These are phyloP conservation scores for Cavenderia fasciculata DNA, from an alignment of 78 protist genomes.

Conservation along the genomic window DNA sequence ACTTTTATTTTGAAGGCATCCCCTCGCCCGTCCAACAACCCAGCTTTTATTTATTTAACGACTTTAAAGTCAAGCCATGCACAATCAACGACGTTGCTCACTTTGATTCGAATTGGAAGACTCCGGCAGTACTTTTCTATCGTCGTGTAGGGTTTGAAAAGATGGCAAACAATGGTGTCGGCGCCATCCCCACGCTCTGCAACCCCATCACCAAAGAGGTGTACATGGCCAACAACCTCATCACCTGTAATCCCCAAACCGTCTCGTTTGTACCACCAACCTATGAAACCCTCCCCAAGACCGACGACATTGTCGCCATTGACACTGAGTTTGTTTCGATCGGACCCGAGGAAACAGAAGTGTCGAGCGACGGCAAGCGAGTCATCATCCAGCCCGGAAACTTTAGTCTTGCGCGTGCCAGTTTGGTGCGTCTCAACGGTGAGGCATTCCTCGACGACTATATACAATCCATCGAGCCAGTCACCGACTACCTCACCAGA, in stretches of 20 bases:
- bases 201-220: conserved; percentile 66
- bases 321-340: conserved; percentile 94
- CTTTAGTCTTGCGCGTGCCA: conserved; percentile 86
- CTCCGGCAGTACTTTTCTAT: conserved; percentile 37
- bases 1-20: conserved; percentile 12
- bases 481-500: conserved; percentile 91
- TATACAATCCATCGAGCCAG: conserved; percentile 83
- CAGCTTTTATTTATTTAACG: conserved; percentile 78
- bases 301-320: conserved; percentile 77
- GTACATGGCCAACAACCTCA: conserved; percentile 37
- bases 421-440: conserved; percentile 70
- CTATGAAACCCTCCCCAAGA: conserved; percentile 29
- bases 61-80: conserved; percentile 51
- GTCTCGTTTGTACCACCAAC: conserved; percentile 42
- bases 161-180: neutral
- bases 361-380: conserved; percentile 73
- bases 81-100: conserved; percentile 58
- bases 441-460: conserved; percentile 91
- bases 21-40: neutral
- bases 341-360: conserved; percentile 79
- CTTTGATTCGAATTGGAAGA: conserved; percentile 71
- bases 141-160: conserved; percentile 8
- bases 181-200: neutral
- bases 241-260: conserved; percentile 47
- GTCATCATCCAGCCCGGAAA: conserved; percentile 81